Base-by-base conservation (phyloP, 768 basidiomycete species). In the Lactarius evosmus region DNA sequence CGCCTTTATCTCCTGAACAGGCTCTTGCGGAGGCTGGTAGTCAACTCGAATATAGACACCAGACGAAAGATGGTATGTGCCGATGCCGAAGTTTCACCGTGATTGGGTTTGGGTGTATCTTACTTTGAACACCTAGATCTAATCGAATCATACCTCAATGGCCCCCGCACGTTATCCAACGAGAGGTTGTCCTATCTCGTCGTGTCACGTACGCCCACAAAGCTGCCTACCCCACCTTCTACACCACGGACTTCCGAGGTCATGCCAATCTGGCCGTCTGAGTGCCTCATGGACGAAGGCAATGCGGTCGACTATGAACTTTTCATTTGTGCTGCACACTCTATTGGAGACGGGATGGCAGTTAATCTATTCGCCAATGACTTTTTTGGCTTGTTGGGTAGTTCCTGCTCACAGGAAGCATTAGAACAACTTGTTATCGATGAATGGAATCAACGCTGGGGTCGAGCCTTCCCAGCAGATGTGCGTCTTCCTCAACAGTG, bases 291-390 rank as follows among this genome's bases (percentile, higher is more conserved):
- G 41, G 58, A 40, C 16, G 68, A 67, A 30, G 32, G 62, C 61
- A 56, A 63, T 33, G 69, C 60, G 53, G 73, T 59, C 34, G 73
- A 82, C 58, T 85, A 80, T 69, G 83, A 93, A 70, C 74, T 93
- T 59, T 76, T 91, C 66, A 81, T 95, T 54, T 87, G 86, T 67
- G 86, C 88, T 4, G 83, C 88, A 7, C 93, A 95, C 72, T 93
- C 88, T 73, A 73, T 93, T 53, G 91, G 91, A 22, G 93, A 95
- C 71, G 93, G 93, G 25, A 92, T 93, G 86, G 88, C 91, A 1
- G 78, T 93, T 19, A 91, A 93, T 74, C 80, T 83, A 63, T 89
- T 88, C 66, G 89, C 88, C 29, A 91, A 91, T 72, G 89, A 93
- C 67, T 85, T 93, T 71, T 88, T 93, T 72, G 73, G 76, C 19